A percentile compares a stretch with the other conserved stretches of the same genome.
These are phyloP conservation scores for Aspergillus sclerotialis DNA, from an alignment of 2,329 filamentous ascomycete species.

Conservation along the genomic window DNA sequence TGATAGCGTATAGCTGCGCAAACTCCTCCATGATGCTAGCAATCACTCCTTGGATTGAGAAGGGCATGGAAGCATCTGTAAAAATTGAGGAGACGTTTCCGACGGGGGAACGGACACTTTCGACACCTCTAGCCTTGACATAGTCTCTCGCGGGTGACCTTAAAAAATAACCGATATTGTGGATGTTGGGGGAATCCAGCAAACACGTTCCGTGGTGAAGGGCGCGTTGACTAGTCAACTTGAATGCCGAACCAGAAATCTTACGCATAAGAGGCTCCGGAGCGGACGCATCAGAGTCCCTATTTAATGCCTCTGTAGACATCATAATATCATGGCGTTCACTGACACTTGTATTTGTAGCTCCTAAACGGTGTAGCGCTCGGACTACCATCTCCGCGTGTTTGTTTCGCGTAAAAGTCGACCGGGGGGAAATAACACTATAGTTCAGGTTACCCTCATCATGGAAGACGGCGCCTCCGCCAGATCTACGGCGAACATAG, in stretches of 20 bases:
- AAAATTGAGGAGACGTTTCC: constrained; percentile 63
- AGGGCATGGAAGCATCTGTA: constrained; percentile 35
- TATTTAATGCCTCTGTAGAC: constrained; percentile 33
- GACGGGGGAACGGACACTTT: constrained; percentile 81
- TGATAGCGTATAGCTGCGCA: constrained; percentile 54
- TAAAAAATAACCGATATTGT: constrained; percentile 61
- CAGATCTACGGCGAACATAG: constrained; percentile 76
- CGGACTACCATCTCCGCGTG: constrained; percentile 90
- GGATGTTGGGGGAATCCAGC: constrained; percentile 67
- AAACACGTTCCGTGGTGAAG: constrained; percentile 93
- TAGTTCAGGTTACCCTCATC: constrained; percentile 92
- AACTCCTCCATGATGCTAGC: constrained; percentile 61
- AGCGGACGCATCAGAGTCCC: constrained; percentile 15
- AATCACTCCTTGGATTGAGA: constrained; percentile 43
- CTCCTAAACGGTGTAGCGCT: constrained; percentile 53
- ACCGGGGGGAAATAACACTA: constrained; percentile 76
- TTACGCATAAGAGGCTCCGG: constrained; percentile 52
- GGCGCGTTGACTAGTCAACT: constrained; percentile 71
- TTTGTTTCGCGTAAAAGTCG: constrained; percentile 70
- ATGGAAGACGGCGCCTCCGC: constrained; percentile 91
- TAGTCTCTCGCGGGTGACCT: constrained; percentile 69
- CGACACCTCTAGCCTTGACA: constrained; percentile 76
- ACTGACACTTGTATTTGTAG: constrained; percentile 65
- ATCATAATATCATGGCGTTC: constrained; percentile 89
- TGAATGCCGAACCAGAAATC: constrained; percentile 91